Evolutionary conservation across 2,329 filamentous ascomycete species (phyloP), one percentile per base, ranked within the genome.

Genomic region (Neonectria faginata): DNA sequence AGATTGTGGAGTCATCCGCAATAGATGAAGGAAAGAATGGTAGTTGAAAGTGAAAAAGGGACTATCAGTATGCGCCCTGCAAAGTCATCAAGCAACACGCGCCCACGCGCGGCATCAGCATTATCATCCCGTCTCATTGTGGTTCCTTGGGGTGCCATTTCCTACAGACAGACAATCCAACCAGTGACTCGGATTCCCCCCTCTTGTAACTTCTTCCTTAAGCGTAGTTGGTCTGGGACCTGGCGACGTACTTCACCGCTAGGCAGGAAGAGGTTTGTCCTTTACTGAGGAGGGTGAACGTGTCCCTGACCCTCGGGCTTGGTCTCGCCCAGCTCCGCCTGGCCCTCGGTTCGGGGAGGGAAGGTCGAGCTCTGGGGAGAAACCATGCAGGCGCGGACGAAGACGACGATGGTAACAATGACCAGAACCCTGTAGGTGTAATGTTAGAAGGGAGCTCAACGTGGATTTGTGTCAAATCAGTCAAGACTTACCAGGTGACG

Each of bases 341-440:
- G 66, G 20, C 52, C 52, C 44, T 60, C 44, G 9, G 39, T 39
- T 42, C 57, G 33, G 3, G 50, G 51, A 10, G 61, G 29, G 31
- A 66, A 72, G 3, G 67, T 63, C 11, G 66, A 61, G 29, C 53
- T 60, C 6, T 68, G 47, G 2, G 68, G 68, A 36, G 64, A 54
- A 12, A 60, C 60, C 5, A 79, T 33, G 48, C 76, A 80, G 25
- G 76, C 77, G 27, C 70, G 71, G 67, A 79, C 73, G 72, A 82
- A 83, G 70, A 80, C 77, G 50, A 77, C 71, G 47, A 82, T 61
- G 60, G 80, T 73, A 52, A 80, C 70, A 51, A 82, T 76, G 31
- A 76, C 72, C 9, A 83, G 68, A 42, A 82, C 61, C 81, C 80
- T 81, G 42, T 11, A 3, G 7, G 14, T 4, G 27, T n/a, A 18